Evolutionary conservation across 805 yeast genomes (phyloP).

Genomic region (Lachancea nothofagi): DNA sequence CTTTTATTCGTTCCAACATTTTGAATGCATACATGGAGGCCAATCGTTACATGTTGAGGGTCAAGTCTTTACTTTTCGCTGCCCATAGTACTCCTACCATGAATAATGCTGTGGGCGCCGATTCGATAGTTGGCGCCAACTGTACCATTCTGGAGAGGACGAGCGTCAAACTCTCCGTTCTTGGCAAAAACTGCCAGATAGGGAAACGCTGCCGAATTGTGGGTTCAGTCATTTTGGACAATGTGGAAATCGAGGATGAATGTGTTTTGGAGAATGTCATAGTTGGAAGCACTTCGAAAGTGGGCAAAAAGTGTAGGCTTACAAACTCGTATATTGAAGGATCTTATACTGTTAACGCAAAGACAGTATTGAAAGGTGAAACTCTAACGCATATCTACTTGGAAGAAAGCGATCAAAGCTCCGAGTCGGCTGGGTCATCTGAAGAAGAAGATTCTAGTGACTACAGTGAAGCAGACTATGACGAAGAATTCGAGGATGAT

Average conservation of each 20-base stretch:
- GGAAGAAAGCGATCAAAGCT: slow-evolving; percentile 22
- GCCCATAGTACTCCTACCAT: slow-evolving; percentile 23
- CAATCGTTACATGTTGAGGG: slow-evolving; percentile 68
- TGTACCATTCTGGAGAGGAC: slow-evolving; percentile 76
- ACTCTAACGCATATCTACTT: slow-evolving; percentile 39
- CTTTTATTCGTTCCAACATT: slow-evolving; percentile 73
- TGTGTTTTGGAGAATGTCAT: slow-evolving; percentile 75
- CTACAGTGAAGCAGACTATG: slow-evolving; percentile 38
- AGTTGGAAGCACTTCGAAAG: slow-evolving; percentile 62
- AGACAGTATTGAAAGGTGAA: slow-evolving; percentile 51
- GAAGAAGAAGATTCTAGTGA: slow-evolving; percentile 28
- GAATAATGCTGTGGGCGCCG: slow-evolving; percentile 65
- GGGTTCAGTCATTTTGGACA: slow-evolving; percentile 75
- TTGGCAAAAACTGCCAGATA: slow-evolving; percentile 67
- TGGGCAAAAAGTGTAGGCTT: slow-evolving; percentile 60
- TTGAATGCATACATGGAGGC: slow-evolving; percentile 84
- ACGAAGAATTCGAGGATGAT: slow-evolving; percentile 48
- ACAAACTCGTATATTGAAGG: slow-evolving; percentile 85
- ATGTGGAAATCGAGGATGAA: slow-evolving; percentile 73
- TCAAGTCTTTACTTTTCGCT: slow-evolving; percentile 44
- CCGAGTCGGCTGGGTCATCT: slow-evolving; percentile 32
- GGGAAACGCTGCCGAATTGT: slow-evolving; percentile 86
- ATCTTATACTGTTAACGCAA: slow-evolving; percentile 57
- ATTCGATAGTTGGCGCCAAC: slow-evolving; percentile 67
- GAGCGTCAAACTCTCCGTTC: slow-evolving; percentile 77